Conservation (phyloP, 2,329 filamentous ascomycete genomes). For the Ceratocystis lukuohia region DNA sequence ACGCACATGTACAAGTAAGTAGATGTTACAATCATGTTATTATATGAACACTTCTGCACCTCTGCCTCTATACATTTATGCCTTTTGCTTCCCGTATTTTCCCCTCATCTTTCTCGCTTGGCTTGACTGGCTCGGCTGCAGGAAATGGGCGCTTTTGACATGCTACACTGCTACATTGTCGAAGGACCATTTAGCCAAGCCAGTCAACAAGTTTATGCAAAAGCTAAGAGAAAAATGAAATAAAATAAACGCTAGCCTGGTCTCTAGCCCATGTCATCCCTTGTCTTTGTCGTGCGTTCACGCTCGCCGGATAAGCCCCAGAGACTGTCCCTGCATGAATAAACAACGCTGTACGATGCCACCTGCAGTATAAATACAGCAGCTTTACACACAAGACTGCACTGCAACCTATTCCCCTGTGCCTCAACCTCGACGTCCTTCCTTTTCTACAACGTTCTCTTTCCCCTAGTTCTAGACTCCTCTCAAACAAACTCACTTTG, state of each 20-base stretch:
- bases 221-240: background rate
- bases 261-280: background rate
- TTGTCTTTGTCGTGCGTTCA: background rate
- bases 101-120: background rate
- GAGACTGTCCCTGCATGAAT: background rate
- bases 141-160: background rate
- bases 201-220: too few relatives aligned
- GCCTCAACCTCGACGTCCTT: too few relatives aligned
- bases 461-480: background rate
- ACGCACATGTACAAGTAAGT: background rate
- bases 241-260: background rate
- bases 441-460: background rate
- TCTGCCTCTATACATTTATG: background rate
- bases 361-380: background rate
- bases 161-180: background rate
- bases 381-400: background rate
- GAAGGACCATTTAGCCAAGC: too few relatives aligned
- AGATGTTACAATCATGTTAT: background rate
- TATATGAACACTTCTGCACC: background rate
- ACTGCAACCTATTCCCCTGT: too few relatives aligned
- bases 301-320: background rate
- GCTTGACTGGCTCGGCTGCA: background rate
- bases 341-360: background rate
- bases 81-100: background rate
- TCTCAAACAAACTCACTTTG: slow-evolving; percentile 1